These are phyloP conservation scores for Trichodelitschia bisporula DNA, from an alignment of 495 filamentous ascomycete genomes.

Conservation along the genomic window DNA sequence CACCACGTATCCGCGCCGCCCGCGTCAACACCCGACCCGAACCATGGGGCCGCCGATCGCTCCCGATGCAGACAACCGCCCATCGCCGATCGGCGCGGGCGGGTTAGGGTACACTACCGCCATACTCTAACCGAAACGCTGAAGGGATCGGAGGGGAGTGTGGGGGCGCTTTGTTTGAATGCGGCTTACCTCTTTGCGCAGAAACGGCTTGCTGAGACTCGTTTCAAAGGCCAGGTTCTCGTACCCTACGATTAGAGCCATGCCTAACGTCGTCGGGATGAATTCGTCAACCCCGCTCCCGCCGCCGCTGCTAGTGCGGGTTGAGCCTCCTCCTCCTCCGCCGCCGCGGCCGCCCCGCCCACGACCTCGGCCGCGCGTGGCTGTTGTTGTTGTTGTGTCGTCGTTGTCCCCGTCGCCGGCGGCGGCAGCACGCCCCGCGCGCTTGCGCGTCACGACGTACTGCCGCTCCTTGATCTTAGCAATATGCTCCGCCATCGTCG, in stretches of 20 bases:
- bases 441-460: constrained; percentile 48
- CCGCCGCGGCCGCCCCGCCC: constrained; percentile 13
- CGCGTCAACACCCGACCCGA: no score
- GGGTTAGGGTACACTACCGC: no score
- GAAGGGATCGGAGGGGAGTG: no score
- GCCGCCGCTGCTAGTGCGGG: constrained; percentile 18
- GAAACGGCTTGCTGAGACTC: constrained; percentile 85
- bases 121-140: no score
- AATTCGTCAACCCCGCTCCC: constrained; percentile 49
- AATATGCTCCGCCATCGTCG: constrained; percentile 97
- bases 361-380: constrained; percentile 4
- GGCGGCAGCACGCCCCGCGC: constrained; percentile 16
- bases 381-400: constrained; percentile 1
- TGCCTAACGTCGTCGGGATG: constrained; percentile 70
- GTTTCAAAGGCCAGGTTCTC: constrained; percentile 76
- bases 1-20: no score
- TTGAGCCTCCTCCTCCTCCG: constrained; percentile 21
- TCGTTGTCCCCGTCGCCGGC: constrained; percentile 15
- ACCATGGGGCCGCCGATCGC: no score
- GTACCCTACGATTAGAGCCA: constrained; percentile 82
- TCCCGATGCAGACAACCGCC: no score
- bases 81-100: no score
- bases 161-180: constrained; percentile 1
- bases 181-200: constrained; percentile 50
- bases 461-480: constrained; percentile 74